Conservation (phyloP, 2,329 filamentous ascomycete genomes). For the Aspergillus glaucus region DNA sequence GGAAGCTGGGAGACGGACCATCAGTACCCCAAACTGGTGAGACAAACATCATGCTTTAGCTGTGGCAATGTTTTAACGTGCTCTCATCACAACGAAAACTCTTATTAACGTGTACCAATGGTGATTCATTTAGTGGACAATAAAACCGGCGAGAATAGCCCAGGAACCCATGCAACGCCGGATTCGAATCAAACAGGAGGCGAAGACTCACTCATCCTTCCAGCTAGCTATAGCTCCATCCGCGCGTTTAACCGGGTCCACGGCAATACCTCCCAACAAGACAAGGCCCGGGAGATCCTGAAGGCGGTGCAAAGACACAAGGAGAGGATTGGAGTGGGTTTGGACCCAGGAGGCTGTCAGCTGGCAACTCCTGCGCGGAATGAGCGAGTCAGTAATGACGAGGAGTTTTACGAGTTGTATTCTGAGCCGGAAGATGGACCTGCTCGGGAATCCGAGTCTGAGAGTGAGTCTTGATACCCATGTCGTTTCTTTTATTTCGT, state of each 20-base stretch:
- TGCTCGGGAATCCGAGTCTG: neutral
- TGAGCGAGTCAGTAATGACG: slow-evolving; percentile 45
- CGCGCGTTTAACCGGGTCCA: slow-evolving; percentile 39
- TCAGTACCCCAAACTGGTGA: slow-evolving; percentile 51
- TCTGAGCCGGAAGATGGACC: neutral
- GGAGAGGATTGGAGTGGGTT: slow-evolving; percentile 45
- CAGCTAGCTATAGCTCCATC: slow-evolving; percentile 28
- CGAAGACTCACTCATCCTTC: slow-evolving; percentile 31
- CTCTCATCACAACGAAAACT: neutral
- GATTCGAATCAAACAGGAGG: slow-evolving; percentile 23
- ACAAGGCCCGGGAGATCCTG: slow-evolving; percentile 42
- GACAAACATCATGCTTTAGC: slow-evolving; percentile 19
- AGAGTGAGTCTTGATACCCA: neutral
- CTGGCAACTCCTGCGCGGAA: slow-evolving; percentile 49
- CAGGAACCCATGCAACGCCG: slow-evolving; percentile 40
- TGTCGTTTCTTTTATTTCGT: neutral
- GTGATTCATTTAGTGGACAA: slow-evolving; percentile 11
- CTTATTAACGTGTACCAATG: slow-evolving; percentile 10
- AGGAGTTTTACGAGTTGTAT: slow-evolving; percentile 37
- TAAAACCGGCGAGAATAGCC: slow-evolving; percentile 3
- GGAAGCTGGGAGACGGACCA: slow-evolving; percentile 56
- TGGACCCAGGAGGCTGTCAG: slow-evolving; percentile 49
- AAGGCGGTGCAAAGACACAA: slow-evolving; percentile 46
- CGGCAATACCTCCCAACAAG: slow-evolving; percentile 35
- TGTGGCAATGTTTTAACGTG: neutral